phyloP scores from a whole-genome alignment of 208 protist genomes.

The Trypanosoma melophagium region DNA sequence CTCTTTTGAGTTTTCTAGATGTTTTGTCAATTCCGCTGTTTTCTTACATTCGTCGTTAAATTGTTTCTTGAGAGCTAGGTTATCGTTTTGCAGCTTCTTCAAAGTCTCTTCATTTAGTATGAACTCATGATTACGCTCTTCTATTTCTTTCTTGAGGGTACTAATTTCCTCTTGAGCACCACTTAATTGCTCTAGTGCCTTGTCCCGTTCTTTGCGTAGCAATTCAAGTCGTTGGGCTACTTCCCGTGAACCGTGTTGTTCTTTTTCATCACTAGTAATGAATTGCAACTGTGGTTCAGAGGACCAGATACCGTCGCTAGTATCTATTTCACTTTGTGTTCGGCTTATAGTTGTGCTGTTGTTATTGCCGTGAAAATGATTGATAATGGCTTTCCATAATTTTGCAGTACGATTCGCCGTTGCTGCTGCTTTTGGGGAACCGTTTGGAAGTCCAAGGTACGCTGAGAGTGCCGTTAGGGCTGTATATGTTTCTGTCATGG shows the following conservation, averaged over 20 bases:
- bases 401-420: constrained; percentile 67
- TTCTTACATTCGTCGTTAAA: constrained; percentile 32
- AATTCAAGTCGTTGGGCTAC: too few species aligned
- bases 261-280: too few species aligned
- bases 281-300: neutral
- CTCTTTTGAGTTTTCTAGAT: constrained; percentile 36
- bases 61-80: constrained; percentile 31
- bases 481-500: constrained; percentile 45
- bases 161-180: neutral
- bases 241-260: too few species aligned
- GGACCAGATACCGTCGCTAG: neutral
- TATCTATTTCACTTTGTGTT: constrained; percentile 5
- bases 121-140: neutral
- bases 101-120: neutral
- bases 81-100: neutral
- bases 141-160: neutral
- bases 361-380: neutral
- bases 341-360: neutral
- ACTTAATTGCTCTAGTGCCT: neutral
- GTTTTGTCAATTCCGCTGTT: constrained; percentile 22
- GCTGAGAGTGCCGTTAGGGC: constrained; percentile 50
- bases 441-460: constrained; percentile 59
- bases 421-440: constrained; percentile 58
- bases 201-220: neutral
- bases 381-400: constrained; percentile 47